phyloP scores from a whole-genome alignment of 1,284 basidiomycete genomes.

The Puccinia hordei region DNA sequence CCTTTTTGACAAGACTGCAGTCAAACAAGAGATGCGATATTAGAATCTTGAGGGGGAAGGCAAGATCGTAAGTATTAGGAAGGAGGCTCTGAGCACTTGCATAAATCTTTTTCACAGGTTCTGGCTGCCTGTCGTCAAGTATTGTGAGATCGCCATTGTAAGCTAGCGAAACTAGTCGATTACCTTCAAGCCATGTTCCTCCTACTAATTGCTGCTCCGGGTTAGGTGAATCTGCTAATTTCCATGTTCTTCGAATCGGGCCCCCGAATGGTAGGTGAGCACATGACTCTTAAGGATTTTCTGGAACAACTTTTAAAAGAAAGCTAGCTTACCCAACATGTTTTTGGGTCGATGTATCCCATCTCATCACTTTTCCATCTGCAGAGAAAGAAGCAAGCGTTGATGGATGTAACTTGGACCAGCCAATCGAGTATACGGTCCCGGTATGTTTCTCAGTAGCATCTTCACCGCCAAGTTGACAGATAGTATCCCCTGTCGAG shows the following conservation, averaged over 20 bases:
- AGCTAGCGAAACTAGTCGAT: slow-evolving; percentile 76
- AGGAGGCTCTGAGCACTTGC: slow-evolving; percentile 5
- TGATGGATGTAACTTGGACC: slow-evolving; percentile 68
- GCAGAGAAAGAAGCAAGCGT: slow-evolving; percentile 77
- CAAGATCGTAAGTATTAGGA: not conserved
- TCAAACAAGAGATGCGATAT: not conserved
- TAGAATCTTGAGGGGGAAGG: not conserved
- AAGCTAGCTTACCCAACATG: slow-evolving; percentile 11
- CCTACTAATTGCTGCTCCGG: slow-evolving; percentile 75
- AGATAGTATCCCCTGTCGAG: slow-evolving; percentile 76
- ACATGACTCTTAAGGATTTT: not conserved
- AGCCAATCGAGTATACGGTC: slow-evolving; percentile 60
- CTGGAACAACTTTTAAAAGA: not conserved
- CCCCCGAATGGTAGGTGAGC: too few species aligned
- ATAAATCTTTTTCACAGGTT: slow-evolving; percentile 55
- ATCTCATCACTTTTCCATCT: slow-evolving; percentile 83
- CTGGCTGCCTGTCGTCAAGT: slow-evolving; percentile 72
- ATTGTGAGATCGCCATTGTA: slow-evolving; percentile 80
- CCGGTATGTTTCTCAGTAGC: slow-evolving; percentile 65
- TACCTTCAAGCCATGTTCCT: slow-evolving; percentile 65
- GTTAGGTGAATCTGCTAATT: slow-evolving; percentile 22
- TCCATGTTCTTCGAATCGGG: slow-evolving; percentile 37
- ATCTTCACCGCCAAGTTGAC: slow-evolving; percentile 70
- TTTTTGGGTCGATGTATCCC: slow-evolving; percentile 58
- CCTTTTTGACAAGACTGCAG: slow-evolving; percentile 48